Evolutionary conservation across 768 basidiomycete genomes (phyloP).

Genomic region (Lactarius indigo): DNA sequence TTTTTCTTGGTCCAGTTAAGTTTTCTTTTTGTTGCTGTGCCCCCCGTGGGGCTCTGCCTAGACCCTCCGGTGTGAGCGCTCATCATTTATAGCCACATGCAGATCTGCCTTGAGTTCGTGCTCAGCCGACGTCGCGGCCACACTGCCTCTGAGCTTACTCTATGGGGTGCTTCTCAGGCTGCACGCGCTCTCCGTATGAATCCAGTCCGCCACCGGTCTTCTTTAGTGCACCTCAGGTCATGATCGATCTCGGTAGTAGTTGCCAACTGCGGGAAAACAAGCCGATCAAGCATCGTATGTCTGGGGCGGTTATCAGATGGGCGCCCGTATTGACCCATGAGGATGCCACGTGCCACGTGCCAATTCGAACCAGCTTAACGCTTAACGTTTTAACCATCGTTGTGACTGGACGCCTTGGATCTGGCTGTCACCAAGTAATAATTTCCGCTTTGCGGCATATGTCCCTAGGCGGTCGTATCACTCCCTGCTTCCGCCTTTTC

Average conservation of each 20-base stretch:
- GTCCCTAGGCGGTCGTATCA: background rate
- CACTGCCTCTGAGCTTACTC: background rate
- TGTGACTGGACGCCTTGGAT: constrained; percentile 9
- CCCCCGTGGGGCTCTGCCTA: background rate
- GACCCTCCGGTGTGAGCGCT: background rate
- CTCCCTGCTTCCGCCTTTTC: background rate
- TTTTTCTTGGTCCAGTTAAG: background rate
- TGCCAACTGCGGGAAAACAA: background rate
- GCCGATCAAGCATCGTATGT: constrained; percentile 5
- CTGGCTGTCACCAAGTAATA: constrained; percentile 8
- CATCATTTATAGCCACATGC: background rate
- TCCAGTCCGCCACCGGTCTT: background rate
- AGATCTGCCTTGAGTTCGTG: background rate
- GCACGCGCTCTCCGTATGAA: background rate
- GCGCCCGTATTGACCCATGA: constrained; percentile 9
- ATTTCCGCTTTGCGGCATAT: constrained; percentile 11
- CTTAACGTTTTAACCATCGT: constrained; percentile 1
- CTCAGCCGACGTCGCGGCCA: background rate
- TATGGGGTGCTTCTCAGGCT: background rate
- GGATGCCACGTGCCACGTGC: constrained; percentile 10
- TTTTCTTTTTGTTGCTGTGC: background rate
- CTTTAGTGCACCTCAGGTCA: background rate
- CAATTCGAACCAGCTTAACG: background rate
- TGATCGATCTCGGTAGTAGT: constrained; percentile 9
- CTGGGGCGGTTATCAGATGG: constrained; percentile 7